Conservation (phyloP, 805 yeast species). For the Candida awuae region DNA sequence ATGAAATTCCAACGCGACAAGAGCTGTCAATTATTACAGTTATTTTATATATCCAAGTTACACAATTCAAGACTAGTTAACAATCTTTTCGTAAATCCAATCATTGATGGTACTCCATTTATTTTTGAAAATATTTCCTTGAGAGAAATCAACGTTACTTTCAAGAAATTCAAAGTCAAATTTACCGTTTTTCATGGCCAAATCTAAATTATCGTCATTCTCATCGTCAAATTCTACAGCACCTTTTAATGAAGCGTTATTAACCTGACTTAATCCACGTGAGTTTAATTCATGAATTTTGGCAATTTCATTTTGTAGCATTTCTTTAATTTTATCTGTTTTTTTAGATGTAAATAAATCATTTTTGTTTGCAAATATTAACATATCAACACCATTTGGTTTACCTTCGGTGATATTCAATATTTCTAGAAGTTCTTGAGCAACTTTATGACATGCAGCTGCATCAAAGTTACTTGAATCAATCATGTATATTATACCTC, state of each 20-base stretch:
- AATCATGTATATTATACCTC: conserved; percentile 68
- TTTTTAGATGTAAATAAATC: conserved; percentile 84
- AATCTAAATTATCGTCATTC: conserved; percentile 32
- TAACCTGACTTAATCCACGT: conserved; percentile 38
- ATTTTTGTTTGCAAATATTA: conserved; percentile 76
- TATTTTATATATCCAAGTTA: too few relatives aligned
- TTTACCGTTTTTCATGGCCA: conserved; percentile 33
- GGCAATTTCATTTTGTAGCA: conserved; percentile 59
- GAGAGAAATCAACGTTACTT: conserved; percentile 59
- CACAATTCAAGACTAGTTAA: conserved; percentile 38
- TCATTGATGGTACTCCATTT: conserved; percentile 55
- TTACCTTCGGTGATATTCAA: conserved; percentile 52
- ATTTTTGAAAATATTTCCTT: conserved; percentile 60
- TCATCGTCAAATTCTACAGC: conserved; percentile 21
- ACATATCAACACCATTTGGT: conserved; percentile 63
- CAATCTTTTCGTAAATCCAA: conserved; percentile 74
- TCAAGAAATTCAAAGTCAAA: conserved; percentile 66
- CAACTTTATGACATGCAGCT: conserved; percentile 42
- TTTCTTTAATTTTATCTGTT: conserved; percentile 45
- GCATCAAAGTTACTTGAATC: conserved; percentile 59
- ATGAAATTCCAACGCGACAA: too few relatives aligned
- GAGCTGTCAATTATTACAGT: too few relatives aligned
- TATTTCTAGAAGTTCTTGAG: conserved; percentile 51
- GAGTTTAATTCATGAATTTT: conserved; percentile 42
- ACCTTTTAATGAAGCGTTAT: conserved; percentile 18